Percentiles rank a stretch among this genome's conserved stretches.
These are phyloP conservation scores for Curvularia verruculosa DNA, from an alignment of 2,329 filamentous ascomycete species.

Conservation along the genomic window DNA sequence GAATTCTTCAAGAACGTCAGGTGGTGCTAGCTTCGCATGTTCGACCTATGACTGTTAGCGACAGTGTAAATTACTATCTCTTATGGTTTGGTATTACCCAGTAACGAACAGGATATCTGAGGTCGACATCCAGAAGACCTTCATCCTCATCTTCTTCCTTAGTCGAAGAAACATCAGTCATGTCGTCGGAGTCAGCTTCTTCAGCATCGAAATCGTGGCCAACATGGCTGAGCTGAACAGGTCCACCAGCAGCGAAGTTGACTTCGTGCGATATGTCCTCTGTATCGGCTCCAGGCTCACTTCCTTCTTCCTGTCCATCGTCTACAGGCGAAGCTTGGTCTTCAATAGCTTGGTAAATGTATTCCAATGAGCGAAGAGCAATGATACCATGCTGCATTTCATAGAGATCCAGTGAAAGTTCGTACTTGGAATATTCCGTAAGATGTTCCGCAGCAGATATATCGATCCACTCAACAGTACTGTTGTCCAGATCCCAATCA, in stretches of 20 bases:
- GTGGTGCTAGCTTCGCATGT: slow-evolving; percentile 27
- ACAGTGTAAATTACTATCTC: no score
- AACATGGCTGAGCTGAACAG: neutral
- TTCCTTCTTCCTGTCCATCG: neutral
- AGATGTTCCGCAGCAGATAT: slow-evolving; percentile 29
- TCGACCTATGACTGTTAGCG: no score
- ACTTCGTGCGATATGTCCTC: neutral
- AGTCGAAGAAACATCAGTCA: neutral
- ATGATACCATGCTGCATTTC: slow-evolving; percentile 35
- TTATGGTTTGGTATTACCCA: no score
- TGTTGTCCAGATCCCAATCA: slow-evolving; percentile 26
- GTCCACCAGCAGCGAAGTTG: neutral
- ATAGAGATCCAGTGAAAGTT: slow-evolving; percentile 22
- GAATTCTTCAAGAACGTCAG: slow-evolving; percentile 32
- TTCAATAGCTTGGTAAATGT: slow-evolving; percentile 20
- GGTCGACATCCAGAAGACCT: slow-evolving; percentile 8
- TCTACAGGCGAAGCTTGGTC: neutral
- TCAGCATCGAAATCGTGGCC: neutral
- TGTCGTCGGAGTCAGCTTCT: neutral
- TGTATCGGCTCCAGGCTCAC: neutral
- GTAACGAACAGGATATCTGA: slow-evolving; percentile 30
- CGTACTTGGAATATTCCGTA: slow-evolving; percentile 25
- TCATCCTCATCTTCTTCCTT: slow-evolving; percentile 1
- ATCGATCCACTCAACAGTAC: slow-evolving; percentile 33
- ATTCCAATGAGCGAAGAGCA: slow-evolving; percentile 30